Evolutionary conservation across 352 stramenopile species (phyloP).

Genomic region (Pythium sp.): DNA sequence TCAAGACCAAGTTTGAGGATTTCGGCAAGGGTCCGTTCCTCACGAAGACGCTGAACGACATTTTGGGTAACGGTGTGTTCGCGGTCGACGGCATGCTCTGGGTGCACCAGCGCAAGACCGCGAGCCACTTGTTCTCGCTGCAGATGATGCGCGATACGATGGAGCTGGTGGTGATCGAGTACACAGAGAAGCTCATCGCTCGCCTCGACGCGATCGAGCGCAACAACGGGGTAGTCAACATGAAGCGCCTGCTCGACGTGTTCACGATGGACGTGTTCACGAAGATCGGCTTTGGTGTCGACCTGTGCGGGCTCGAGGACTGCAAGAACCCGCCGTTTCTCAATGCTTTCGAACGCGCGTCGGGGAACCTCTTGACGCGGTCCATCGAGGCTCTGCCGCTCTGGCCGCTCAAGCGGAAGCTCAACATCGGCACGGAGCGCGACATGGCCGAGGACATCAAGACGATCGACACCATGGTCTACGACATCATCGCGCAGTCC

Average conservation of each 20-base stretch:
- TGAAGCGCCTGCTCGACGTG: constrained; percentile 30
- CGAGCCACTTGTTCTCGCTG: constrained; percentile 74
- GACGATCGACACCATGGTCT: constrained; percentile 17
- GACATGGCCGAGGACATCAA: constrained; percentile 12
- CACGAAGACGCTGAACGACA: constrained; percentile 20
- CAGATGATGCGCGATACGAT: constrained; percentile 35
- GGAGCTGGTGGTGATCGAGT: constrained; percentile 19
- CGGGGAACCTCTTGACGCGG: constrained; percentile 16
- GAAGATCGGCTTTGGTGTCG: constrained; percentile 49
- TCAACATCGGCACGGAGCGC: constrained; percentile 20
- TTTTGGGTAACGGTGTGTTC: constrained; percentile 64
- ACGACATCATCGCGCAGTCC: constrained; percentile 21
- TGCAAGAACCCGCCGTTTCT: constrained; percentile 23
- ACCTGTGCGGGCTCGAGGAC: constrained; percentile 29
- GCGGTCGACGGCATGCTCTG: constrained; percentile 37
- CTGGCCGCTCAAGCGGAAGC: constrained; percentile 23
- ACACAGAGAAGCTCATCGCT: constrained; percentile 16
- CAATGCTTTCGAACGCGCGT: constrained; percentile 29
- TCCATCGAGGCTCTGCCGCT: constrained; percentile 17
- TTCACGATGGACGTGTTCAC: constrained; percentile 63
- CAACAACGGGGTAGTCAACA: not conserved
- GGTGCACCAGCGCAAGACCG: constrained; percentile 59
- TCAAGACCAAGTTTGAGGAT: constrained; percentile 42
- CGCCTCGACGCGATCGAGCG: constrained; percentile 3
- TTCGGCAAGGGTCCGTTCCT: constrained; percentile 48